phyloP scores from a whole-genome alignment of 768 basidiomycete species.

The Phylloporus scabripes region DNA sequence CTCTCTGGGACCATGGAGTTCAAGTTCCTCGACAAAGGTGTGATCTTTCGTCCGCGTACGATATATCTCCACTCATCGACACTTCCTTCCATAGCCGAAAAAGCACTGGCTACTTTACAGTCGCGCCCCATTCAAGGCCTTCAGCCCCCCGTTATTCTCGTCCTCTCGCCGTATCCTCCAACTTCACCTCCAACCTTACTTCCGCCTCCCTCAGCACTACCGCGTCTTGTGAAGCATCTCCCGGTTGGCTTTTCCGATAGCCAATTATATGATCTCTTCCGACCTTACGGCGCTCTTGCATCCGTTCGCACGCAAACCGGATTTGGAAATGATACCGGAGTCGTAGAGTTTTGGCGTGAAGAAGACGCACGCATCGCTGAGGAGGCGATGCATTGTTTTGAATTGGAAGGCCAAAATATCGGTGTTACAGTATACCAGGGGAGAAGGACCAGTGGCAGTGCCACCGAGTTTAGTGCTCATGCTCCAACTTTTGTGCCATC shows the following conservation, averaged over 20 bases:
- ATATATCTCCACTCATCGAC: slow-evolving; percentile 7
- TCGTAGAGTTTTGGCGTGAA: slow-evolving; percentile 85
- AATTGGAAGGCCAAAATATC: slow-evolving; percentile 80
- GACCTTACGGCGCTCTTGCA: slow-evolving; percentile 78
- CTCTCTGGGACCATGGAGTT: slow-evolving; percentile 79
- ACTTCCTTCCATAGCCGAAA: slow-evolving; percentile 56
- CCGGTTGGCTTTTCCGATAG: slow-evolving; percentile 63
- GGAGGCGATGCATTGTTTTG: slow-evolving; percentile 77
- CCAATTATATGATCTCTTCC: slow-evolving; percentile 78
- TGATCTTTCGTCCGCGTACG: slow-evolving; percentile 20
- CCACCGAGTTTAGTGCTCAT: slow-evolving; percentile 64
- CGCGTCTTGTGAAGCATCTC: slow-evolving; percentile 81
- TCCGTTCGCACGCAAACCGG: slow-evolving; percentile 69
- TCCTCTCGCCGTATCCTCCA: slow-evolving; percentile 80
- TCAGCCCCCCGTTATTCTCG: slow-evolving; percentile 53
- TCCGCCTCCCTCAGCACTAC: slow-evolving; percentile 69
- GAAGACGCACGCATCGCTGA: slow-evolving; percentile 77
- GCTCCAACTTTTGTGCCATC: slow-evolving; percentile 76
- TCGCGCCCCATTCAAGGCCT: slow-evolving; percentile 63
- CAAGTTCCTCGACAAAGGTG: slow-evolving; percentile 76
- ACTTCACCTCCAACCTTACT: slow-evolving; percentile 70
- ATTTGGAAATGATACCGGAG: slow-evolving; percentile 71
- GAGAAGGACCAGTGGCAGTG: slow-evolving; percentile 47
- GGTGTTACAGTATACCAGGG: slow-evolving; percentile 75
- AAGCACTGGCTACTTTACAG: slow-evolving; percentile 80